A percentile compares a stretch with the other conserved stretches of the same genome.
phyloP scores from a whole-genome alignment of 805 yeast species.

The Candida ascalaphidarum region DNA sequence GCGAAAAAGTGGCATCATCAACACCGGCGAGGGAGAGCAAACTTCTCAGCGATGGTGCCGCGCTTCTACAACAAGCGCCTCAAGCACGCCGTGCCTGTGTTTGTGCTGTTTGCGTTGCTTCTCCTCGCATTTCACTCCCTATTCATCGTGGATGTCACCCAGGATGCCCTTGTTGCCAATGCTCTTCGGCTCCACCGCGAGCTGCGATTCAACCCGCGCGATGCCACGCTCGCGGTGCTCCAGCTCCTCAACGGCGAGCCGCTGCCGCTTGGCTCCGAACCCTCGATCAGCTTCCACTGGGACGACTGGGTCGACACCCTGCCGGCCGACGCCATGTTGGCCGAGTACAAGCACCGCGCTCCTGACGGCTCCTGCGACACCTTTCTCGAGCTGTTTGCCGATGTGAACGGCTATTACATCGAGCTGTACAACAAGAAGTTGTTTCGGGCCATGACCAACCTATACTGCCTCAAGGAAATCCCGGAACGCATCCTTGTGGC shows the following conservation, averaged over 20 bases:
- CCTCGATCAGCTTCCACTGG: slow-evolving; percentile 30
- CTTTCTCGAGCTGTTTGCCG: slow-evolving; percentile 11
- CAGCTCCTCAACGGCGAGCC: slow-evolving; percentile 3
- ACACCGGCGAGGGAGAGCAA: no score
- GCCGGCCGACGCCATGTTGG: slow-evolving; percentile 14
- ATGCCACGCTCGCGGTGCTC: slow-evolving; percentile 5
- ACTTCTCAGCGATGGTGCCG: slow-evolving; percentile 9
- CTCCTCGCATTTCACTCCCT: slow-evolving; percentile 5
- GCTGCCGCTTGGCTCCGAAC: slow-evolving; percentile 2
- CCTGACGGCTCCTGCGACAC: slow-evolving; percentile 17
- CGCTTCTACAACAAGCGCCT: slow-evolving; percentile 11
- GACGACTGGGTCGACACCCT: slow-evolving; percentile 29
- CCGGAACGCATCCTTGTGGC: slow-evolving; percentile 18
- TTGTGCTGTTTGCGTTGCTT: slow-evolving; percentile 4
- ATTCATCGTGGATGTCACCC: slow-evolving; percentile 9
- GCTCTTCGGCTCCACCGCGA: slow-evolving; percentile 15
- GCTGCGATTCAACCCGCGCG: slow-evolving; percentile 19
- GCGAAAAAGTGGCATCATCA: no score
- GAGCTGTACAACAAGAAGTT: slow-evolving; percentile 25
- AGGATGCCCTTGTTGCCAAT: slow-evolving; percentile 11
- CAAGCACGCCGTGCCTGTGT: slow-evolving; percentile 7
- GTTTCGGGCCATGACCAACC: slow-evolving; percentile 22
- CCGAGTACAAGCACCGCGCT: slow-evolving; percentile 6
- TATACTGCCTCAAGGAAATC: slow-evolving; percentile 21
- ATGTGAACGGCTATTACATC: slow-evolving; percentile 23